phyloP scores from a whole-genome alignment of 306 rosid genomes.

The Prunus padus region DNA sequence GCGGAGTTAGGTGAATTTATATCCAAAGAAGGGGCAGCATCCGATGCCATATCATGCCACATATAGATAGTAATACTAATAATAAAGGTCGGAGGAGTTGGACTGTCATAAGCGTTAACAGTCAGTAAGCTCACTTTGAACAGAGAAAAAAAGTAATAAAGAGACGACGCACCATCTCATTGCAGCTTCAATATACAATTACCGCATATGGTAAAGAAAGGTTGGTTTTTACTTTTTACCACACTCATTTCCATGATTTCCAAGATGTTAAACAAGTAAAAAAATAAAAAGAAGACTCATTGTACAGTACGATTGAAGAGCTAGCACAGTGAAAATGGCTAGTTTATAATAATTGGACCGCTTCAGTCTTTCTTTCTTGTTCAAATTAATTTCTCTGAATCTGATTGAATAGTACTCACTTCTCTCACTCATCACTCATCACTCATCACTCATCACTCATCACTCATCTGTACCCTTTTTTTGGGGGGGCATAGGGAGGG shows the following conservation, averaged over 20 bases:
- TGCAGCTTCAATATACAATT: conserved; percentile 29
- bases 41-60: conserved; percentile 34
- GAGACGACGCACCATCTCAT: conserved; percentile 37
- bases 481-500: conserved; percentile 24
- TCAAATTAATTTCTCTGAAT: no score
- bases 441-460: neutral
- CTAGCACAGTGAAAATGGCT: no score
- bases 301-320: no score
- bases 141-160: conserved; percentile 8
- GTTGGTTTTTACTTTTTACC: conserved; percentile 28
- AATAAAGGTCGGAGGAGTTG: conserved; percentile 13
- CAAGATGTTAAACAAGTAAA: conserved; percentile 30
- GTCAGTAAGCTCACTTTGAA: conserved; percentile 35
- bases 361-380: no score
- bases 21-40: conserved; percentile 40
- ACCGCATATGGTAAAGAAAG: conserved; percentile 15
- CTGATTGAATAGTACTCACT: no score
- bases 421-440: no score
- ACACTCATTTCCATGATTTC: conserved; percentile 30
- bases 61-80: conserved; percentile 34
- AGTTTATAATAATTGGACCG: no score
- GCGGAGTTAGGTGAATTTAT: conserved; percentile 33
- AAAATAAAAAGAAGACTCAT: neutral
- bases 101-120: conserved; percentile 33
- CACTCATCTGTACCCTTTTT: no score